Percentiles rank a stretch among this genome's conserved stretches.
phyloP scores from a whole-genome alignment of 306 rosid genomes.

The Castanopsis chinensis region DNA sequence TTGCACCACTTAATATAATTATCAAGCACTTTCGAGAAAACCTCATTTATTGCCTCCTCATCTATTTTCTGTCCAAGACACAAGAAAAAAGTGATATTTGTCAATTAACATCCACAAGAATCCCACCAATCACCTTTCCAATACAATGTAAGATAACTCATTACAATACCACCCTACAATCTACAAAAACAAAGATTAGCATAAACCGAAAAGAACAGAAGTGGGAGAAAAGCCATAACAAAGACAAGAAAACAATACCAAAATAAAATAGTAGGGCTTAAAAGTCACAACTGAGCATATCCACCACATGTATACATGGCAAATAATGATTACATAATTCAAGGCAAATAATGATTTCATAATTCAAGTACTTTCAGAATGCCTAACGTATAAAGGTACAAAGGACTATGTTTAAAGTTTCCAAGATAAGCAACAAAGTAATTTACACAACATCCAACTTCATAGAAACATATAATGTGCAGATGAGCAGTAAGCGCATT shows the following conservation, averaged over 20 bases:
- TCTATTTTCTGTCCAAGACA: conserved; percentile 70
- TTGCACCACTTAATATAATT: conserved; percentile 90
- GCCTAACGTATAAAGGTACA: not conserved
- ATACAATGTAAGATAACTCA: not conserved
- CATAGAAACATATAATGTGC: not conserved
- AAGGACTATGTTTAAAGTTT: not conserved
- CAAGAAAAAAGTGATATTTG: not conserved
- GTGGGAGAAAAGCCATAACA: not conserved
- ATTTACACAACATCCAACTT: not conserved
- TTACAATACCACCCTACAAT: too few relatives aligned
- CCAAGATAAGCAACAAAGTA: not conserved
- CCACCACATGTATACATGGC: not conserved
- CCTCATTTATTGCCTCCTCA: conserved; percentile 78
- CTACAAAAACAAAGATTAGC: not conserved
- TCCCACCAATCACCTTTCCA: not conserved
- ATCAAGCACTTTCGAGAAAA: conserved; percentile 82
- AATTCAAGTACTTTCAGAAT: not conserved
- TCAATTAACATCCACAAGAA: not conserved
- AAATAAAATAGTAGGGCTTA: not conserved
- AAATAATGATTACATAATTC: not conserved
- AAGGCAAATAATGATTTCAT: not conserved
- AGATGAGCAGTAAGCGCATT: not conserved
- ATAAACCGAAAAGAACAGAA: not conserved
- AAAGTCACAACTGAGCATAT: not conserved
- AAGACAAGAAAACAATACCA: not conserved